Conservation (phyloP, 2,329 filamentous ascomycete genomes). For the Venturia effusa region DNA sequence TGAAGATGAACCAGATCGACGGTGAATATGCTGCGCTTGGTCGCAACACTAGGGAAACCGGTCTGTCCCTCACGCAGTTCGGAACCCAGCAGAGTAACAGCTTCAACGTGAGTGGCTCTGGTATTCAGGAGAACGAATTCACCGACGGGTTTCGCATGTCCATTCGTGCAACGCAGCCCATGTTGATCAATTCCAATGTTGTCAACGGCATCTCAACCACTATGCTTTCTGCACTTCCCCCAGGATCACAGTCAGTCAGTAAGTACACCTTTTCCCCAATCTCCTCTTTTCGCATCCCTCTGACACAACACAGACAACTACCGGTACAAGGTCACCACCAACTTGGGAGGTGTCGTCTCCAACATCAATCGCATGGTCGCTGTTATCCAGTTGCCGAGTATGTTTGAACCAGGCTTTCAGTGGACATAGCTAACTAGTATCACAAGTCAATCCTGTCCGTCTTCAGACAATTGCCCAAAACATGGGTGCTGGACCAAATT, state of each 20-base stretch:
- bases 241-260: constrained; percentile 22
- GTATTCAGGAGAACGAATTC: constrained; percentile 28
- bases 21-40: constrained; percentile 29
- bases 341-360: constrained; percentile 23
- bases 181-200: constrained; percentile 26
- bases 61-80: constrained; percentile 23
- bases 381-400: constrained; percentile 26
- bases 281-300: not conserved
- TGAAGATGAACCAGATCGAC: constrained; percentile 24
- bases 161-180: constrained; percentile 24
- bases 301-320: constrained; percentile 20
- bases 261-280: constrained; percentile 11
- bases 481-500: constrained; percentile 21
- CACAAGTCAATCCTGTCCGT: constrained; percentile 22
- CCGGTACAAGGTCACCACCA: constrained; percentile 25
- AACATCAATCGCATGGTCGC: constrained; percentile 25
- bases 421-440: constrained; percentile 11
- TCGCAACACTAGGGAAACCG: constrained; percentile 26
- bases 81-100: constrained; percentile 19
- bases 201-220: constrained; percentile 23
- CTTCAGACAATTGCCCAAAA: constrained; percentile 26
- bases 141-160: constrained; percentile 28
- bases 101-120: constrained; percentile 24
- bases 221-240: constrained; percentile 22
- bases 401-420: constrained; percentile 11